Evolutionary conservation across 2,329 filamentous ascomycete genomes (phyloP).

Genomic region (Aschersonia sp.): DNA sequence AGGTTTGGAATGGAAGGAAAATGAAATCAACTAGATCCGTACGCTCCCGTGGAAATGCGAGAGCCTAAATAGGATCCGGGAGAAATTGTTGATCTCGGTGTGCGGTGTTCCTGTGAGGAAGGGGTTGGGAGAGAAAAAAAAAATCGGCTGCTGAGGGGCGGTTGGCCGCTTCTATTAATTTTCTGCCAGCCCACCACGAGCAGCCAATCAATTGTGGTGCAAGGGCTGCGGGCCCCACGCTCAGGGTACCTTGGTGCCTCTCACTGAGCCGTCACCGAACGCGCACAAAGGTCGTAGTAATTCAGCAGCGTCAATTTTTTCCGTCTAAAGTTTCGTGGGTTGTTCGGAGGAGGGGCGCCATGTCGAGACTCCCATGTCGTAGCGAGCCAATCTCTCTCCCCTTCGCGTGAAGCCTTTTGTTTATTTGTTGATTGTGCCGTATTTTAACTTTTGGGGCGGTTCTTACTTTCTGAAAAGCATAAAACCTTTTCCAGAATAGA

Average conservation of each 20-base stretch:
- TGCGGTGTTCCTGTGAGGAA: constrained; percentile 17
- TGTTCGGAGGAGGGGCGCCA: too few relatives aligned
- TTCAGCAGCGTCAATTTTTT: background rate
- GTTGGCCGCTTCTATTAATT: constrained; percentile 17
- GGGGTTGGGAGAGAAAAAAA: constrained; percentile 15
- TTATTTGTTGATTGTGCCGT: too few relatives aligned
- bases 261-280: background rate
- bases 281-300: background rate
- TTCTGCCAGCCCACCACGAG: constrained; percentile 9
- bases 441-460: too few relatives aligned
- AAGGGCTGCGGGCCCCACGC: constrained; percentile 5
- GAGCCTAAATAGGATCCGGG: constrained; percentile 26
- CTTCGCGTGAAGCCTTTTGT: too few relatives aligned
- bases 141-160: constrained; percentile 25
- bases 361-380: too few relatives aligned
- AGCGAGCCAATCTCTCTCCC: too few relatives aligned
- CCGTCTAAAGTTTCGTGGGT: background rate
- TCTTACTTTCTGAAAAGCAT: too few relatives aligned
- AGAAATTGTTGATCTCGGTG: constrained; percentile 17
- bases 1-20: constrained; percentile 11
- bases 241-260: constrained; percentile 9
- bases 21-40: constrained; percentile 29
- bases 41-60: constrained; percentile 28
- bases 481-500: too few relatives aligned
- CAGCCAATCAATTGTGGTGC: constrained; percentile 8